These are phyloP conservation scores for Daldinia decipiens DNA, from an alignment of 495 filamentous ascomycete species.

Conservation along the genomic window DNA sequence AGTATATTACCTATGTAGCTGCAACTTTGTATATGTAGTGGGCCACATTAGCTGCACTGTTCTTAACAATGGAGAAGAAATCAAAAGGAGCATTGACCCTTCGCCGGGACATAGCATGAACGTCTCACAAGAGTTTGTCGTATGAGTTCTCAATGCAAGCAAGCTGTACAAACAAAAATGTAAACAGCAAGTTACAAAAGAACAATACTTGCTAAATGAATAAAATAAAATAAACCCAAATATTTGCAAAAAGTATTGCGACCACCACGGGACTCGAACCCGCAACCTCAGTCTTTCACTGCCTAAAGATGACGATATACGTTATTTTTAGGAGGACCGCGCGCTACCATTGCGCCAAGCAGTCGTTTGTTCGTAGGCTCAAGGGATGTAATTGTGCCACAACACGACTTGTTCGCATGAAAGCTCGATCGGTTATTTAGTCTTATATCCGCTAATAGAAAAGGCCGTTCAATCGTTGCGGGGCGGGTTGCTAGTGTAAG, in stretches of 20 bases:
- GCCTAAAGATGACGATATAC: slow-evolving; percentile 15
- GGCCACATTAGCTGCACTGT: not conserved
- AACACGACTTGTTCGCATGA: slow-evolving; percentile 3
- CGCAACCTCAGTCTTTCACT: slow-evolving; percentile 58
- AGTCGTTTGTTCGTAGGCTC: slow-evolving; percentile 31
- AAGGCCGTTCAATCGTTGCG: not conserved
- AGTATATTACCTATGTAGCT: not conserved
- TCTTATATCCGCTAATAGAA: slow-evolving; percentile 3
- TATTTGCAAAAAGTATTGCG: slow-evolving; percentile 26
- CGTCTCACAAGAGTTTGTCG: slow-evolving; percentile 2
- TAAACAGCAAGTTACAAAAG: slow-evolving; percentile 11
- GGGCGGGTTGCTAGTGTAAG: not conserved
- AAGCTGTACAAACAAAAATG: slow-evolving; percentile 6
- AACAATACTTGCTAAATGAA: slow-evolving; percentile 3
- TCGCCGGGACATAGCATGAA: slow-evolving; percentile 26
- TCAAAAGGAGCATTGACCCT: not conserved
- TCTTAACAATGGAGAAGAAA: too few relatives aligned
- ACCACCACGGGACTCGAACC: slow-evolving; percentile 62
- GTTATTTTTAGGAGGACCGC: slow-evolving; percentile 55
- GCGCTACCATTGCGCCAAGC: slow-evolving; percentile 61
- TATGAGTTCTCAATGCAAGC: not conserved
- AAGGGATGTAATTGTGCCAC: not conserved
- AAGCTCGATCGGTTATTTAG: slow-evolving; percentile 8
- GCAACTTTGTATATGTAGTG: slow-evolving; percentile 3
- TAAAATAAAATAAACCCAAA: slow-evolving; percentile 22